Evolutionary conservation across 75 land plant species (phyloP).

Genomic region (Pseudotsuga menziesii): DNA sequence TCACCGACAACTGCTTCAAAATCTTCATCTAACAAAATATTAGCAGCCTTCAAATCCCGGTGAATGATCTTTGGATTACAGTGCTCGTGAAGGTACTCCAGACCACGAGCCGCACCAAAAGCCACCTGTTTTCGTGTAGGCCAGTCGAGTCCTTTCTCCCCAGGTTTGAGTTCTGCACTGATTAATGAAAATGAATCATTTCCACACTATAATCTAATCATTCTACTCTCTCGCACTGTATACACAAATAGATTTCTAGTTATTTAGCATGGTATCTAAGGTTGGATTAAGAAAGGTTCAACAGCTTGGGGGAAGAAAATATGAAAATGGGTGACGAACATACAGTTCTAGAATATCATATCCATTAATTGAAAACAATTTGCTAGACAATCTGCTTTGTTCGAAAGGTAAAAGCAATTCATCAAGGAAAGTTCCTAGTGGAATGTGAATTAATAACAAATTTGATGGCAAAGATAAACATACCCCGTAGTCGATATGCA

Average conservation of each 20-base stretch:
- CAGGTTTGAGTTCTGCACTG: constrained; percentile 40
- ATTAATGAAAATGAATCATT: background rate
- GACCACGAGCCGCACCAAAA: constrained; percentile 54
- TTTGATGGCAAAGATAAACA: background rate
- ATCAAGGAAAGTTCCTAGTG: background rate
- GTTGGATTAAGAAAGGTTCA: background rate
- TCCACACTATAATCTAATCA: background rate
- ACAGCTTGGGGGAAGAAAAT: constrained; percentile 1
- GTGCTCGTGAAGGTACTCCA: constrained; percentile 64
- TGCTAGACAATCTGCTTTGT: background rate
- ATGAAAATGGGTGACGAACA: background rate
- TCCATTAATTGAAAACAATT: too few relatives aligned
- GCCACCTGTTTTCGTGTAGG: constrained; percentile 44
- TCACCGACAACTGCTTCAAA: constrained; percentile 58
- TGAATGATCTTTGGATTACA: constrained; percentile 65
- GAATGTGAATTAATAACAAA: background rate
- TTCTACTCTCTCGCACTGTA: background rate
- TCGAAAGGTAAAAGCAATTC: background rate
- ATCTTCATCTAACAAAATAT: constrained; percentile 47
- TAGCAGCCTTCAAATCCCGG: constrained; percentile 65
- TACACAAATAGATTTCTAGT: background rate
- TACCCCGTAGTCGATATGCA: constrained; percentile 72
- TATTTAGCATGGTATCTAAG: background rate
- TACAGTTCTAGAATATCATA: background rate
- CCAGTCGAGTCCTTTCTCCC: constrained; percentile 51